These are phyloP conservation scores for Nakazawaea anatomiae DNA, from an alignment of 805 yeast genomes.

Conservation along the genomic window DNA sequence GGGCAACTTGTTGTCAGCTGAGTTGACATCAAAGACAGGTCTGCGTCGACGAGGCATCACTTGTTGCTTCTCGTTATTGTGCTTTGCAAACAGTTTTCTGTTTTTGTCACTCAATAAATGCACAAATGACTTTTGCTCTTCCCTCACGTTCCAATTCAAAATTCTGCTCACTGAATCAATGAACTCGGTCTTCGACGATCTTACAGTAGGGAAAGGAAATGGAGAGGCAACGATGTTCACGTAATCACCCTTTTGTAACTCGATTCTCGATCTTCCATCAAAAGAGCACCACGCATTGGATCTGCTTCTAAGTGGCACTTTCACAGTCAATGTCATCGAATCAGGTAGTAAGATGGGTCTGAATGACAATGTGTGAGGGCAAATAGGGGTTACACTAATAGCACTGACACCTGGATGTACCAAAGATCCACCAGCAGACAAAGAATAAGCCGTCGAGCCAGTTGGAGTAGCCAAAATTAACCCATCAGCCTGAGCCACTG, in stretches of 20 bases:
- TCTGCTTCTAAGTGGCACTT: slow-evolving; percentile 72
- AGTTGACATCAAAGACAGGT: not conserved
- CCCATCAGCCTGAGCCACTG: slow-evolving; percentile 94
- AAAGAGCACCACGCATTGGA: slow-evolving; percentile 96
- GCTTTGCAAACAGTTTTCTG: slow-evolving; percentile 31
- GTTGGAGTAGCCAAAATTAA: slow-evolving; percentile 91
- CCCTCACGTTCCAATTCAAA: slow-evolving; percentile 90
- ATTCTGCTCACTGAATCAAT: slow-evolving; percentile 82
- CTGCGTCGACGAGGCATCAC: slow-evolving; percentile 14
- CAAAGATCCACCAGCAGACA: slow-evolving; percentile 92
- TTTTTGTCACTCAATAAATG: slow-evolving; percentile 55
- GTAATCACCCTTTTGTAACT: slow-evolving; percentile 76
- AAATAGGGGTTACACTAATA: slow-evolving; percentile 88
- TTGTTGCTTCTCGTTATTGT: slow-evolving; percentile 17
- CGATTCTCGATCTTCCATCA: slow-evolving; percentile 87
- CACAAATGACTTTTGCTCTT: slow-evolving; percentile 77
- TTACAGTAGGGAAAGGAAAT: slow-evolving; percentile 91
- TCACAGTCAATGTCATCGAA: slow-evolving; percentile 78
- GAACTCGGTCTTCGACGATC: slow-evolving; percentile 66
- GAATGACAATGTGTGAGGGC: slow-evolving; percentile 92
- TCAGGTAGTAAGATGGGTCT: slow-evolving; percentile 91
- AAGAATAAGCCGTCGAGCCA: slow-evolving; percentile 92
- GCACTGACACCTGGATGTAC: slow-evolving; percentile 95
- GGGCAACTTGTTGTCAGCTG: no score
- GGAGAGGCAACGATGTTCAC: slow-evolving; percentile 81